Conservation (phyloP, 108 stramenopile species). For the Nitzschia inconspicua region DNA sequence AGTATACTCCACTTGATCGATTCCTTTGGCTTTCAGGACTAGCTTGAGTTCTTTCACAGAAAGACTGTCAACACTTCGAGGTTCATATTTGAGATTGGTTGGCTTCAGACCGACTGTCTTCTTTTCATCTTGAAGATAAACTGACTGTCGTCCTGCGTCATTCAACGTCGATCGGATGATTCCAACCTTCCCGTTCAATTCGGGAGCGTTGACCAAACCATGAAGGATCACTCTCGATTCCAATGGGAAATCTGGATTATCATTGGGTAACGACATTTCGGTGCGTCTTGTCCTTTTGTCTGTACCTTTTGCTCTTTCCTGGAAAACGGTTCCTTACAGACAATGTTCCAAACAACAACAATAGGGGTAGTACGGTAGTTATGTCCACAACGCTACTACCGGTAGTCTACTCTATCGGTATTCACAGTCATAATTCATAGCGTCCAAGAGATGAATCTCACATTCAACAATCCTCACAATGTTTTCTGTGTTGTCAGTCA, state of each 20-base stretch:
- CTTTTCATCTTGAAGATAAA: slow-evolving; percentile 36
- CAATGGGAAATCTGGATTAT: slow-evolving; percentile 48
- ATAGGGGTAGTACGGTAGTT: too few relatives aligned
- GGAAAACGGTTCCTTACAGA: not conserved
- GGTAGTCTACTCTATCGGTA: too few relatives aligned
- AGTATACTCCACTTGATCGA: slow-evolving; percentile 15
- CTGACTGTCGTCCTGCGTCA: slow-evolving; percentile 50
- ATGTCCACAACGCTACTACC: too few relatives aligned
- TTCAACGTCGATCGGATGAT: slow-evolving; percentile 39
- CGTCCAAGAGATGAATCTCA: too few relatives aligned
- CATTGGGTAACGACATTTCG: too few relatives aligned
- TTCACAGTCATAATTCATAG: too few relatives aligned
- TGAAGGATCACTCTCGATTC: slow-evolving; percentile 58
- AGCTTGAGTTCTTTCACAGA: slow-evolving; percentile 60
- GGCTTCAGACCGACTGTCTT: slow-evolving; percentile 53
- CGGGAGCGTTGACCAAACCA: slow-evolving; percentile 37
- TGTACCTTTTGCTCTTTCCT: not conserved
- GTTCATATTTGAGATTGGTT: slow-evolving; percentile 52
- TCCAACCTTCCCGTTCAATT: slow-evolving; percentile 74
- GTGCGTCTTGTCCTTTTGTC: too few relatives aligned
- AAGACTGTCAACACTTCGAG: slow-evolving; percentile 39
- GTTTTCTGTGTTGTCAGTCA: too few relatives aligned
- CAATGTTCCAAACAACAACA: too few relatives aligned
- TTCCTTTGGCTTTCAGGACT: slow-evolving; percentile 29
- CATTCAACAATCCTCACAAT: too few relatives aligned